Evolutionary conservation across 176 grass and related monocot species (phyloP).

Genomic region (Phragmites australis): DNA sequence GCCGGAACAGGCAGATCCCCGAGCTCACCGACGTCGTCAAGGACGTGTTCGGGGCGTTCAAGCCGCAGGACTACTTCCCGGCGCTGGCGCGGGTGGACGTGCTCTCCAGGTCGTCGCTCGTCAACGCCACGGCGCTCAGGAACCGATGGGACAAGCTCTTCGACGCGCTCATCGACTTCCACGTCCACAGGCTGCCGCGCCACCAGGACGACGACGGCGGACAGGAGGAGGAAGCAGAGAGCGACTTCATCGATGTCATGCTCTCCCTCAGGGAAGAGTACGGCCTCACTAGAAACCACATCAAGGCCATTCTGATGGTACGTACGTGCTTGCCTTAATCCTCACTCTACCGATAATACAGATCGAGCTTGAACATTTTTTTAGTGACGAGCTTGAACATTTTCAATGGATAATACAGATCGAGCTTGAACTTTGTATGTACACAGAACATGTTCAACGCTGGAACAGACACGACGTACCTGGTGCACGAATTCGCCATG

Average conservation of each 20-base stretch:
- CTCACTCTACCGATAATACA: no score
- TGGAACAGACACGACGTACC: conserved; percentile 40
- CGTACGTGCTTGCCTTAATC: no score
- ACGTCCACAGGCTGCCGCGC: not conserved
- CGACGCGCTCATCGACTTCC: conserved; percentile 38
- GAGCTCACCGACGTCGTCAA: conserved; percentile 34
- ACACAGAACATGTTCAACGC: conserved; percentile 49
- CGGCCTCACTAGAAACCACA: not conserved
- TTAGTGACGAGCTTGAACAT: no score
- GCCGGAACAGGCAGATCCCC: conserved; percentile 19
- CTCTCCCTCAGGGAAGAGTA: not conserved
- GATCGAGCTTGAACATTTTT: no score
- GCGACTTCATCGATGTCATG: not conserved
- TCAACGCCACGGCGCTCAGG: not conserved
- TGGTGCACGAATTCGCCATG: conserved; percentile 45
- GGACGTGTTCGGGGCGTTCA: conserved; percentile 38
- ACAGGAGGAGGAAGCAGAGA: not conserved
- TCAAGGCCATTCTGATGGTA: not conserved
- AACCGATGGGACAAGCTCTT: conserved; percentile 37
- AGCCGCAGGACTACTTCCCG: conserved; percentile 43
- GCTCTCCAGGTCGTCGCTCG: conserved; percentile 14
- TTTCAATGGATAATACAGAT: not conserved
- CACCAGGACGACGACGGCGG: not conserved
- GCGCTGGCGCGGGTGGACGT: conserved; percentile 12
- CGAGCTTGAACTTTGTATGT: not conserved